Conservation (phyloP, 2,329 filamentous ascomycete species). For the Alternaria postmessia region DNA sequence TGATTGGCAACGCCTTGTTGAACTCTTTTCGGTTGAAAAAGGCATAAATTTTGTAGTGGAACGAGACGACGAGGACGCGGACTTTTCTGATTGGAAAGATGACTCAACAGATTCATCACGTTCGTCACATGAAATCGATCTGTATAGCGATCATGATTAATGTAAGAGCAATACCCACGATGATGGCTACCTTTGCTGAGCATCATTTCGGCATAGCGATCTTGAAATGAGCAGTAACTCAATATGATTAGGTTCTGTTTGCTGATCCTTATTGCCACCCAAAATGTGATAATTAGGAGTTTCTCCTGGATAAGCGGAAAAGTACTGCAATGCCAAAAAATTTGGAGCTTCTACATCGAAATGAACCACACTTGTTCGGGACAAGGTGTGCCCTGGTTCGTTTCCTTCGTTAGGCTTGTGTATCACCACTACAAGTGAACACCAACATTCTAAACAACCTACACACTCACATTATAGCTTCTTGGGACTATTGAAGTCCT, state of each 20-base stretch:
- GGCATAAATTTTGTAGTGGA: conserved; percentile 20
- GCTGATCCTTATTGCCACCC: neutral
- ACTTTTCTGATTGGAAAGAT: conserved; percentile 9
- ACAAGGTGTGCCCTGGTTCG: neutral
- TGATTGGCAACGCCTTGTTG: conserved; percentile 23
- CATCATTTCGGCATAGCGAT: neutral
- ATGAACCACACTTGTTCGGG: too few species aligned
- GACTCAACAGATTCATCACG: conserved; percentile 17
- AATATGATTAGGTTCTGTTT: neutral
- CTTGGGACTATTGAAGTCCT: neutral
- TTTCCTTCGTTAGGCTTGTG: neutral
- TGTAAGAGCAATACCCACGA: neutral
- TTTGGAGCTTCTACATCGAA: too few species aligned
- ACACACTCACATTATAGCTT: too few species aligned
- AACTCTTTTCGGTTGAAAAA: conserved; percentile 3
- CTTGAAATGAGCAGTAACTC: neutral
- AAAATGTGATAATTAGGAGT: too few species aligned
- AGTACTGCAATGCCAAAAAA: too few species aligned
- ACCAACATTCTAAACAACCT: neutral
- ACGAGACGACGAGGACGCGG: conserved; percentile 1
- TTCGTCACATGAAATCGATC: conserved; percentile 24
- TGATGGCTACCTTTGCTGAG: neutral
- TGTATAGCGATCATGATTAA: conserved; percentile 20
- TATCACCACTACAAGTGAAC: neutral
- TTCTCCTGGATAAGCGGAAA: too few species aligned